Percentiles rank a stretch among this genome's conserved stretches.
phyloP scores from a whole-genome alignment of 768 basidiomycete species.

The Scleroderma citrinum region DNA sequence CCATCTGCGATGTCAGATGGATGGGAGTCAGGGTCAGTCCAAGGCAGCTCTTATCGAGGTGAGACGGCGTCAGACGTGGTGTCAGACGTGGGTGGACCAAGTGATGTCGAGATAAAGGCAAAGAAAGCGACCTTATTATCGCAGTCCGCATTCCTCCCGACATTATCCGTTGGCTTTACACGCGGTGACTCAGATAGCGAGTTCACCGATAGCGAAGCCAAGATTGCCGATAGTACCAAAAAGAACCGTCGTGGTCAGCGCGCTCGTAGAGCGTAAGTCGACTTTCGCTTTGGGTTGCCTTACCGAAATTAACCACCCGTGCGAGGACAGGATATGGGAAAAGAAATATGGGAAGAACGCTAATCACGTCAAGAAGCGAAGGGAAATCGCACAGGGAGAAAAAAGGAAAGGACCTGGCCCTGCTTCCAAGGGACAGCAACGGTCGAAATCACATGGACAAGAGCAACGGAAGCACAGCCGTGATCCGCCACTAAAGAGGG shows the following conservation, averaged over 20 bases:
- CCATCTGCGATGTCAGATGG: slow-evolving; percentile 17
- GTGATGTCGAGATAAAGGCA: slow-evolving; percentile 7
- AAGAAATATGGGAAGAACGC: slow-evolving; percentile 90
- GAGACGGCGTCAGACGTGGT: slow-evolving; percentile 29
- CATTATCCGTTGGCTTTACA: slow-evolving; percentile 80
- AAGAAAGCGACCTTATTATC: slow-evolving; percentile 18
- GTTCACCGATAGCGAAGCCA: slow-evolving; percentile 58
- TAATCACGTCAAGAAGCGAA: slow-evolving; percentile 77
- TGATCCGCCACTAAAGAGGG: neutral
- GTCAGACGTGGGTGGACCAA: slow-evolving; percentile 23
- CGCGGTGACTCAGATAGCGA: slow-evolving; percentile 78
- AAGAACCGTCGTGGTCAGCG: slow-evolving; percentile 92
- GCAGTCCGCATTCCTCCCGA: slow-evolving; percentile 76
- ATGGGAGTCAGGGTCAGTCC: slow-evolving; percentile 36
- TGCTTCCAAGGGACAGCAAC: slow-evolving; percentile 8
- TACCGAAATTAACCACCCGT: neutral
- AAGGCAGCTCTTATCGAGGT: slow-evolving; percentile 25
- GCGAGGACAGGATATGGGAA: slow-evolving; percentile 81
- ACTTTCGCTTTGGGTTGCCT: neutral
- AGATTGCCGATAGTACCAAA: slow-evolving; percentile 47
- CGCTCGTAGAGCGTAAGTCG: slow-evolving; percentile 92
- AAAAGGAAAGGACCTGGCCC: slow-evolving; percentile 5
- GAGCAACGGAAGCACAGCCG: neutral
- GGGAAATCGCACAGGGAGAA: slow-evolving; percentile 18
- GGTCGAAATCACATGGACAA: neutral